Evolutionary conservation across 1,139 yeast species (phyloP).

Genomic region (Blastobotrys niveus): DNA sequence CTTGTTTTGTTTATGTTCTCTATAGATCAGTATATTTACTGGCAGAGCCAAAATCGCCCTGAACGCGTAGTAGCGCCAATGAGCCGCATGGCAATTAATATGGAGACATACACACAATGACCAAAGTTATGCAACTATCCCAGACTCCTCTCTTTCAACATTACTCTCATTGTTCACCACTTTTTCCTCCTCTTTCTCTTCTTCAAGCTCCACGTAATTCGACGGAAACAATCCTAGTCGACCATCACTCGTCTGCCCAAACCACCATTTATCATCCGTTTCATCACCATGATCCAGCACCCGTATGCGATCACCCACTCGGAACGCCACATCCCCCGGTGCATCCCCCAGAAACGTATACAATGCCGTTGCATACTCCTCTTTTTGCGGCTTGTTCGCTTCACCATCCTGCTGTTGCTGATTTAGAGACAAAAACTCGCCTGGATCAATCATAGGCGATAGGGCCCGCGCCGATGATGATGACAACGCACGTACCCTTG

Average conservation of each 20-base stretch:
- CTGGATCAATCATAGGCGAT: conserved; percentile 12
- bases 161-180: no score
- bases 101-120: no score
- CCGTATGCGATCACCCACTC: conserved; percentile 45
- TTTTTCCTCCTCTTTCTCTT: no score
- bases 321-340: conserved; percentile 48
- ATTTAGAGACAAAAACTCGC: background rate
- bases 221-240: conserved; percentile 49
- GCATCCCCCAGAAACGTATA: conserved; percentile 36
- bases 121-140: no score
- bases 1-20: no score
- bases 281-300: conserved; percentile 39
- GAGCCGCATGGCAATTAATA: no score
- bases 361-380: conserved; percentile 32
- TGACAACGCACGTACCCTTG: conserved; percentile 26
- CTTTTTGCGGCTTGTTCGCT: conserved; percentile 8
- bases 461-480: conserved; percentile 27
- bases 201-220: conserved; percentile 43
- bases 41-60: no score
- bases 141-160: no score
- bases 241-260: conserved; percentile 45
- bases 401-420: background rate
- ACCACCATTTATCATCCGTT: conserved; percentile 53
- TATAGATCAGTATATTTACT: no score
- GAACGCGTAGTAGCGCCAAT: no score